Conservation (phyloP, 164 flowering plant species). For the Brasenia schreberi region DNA sequence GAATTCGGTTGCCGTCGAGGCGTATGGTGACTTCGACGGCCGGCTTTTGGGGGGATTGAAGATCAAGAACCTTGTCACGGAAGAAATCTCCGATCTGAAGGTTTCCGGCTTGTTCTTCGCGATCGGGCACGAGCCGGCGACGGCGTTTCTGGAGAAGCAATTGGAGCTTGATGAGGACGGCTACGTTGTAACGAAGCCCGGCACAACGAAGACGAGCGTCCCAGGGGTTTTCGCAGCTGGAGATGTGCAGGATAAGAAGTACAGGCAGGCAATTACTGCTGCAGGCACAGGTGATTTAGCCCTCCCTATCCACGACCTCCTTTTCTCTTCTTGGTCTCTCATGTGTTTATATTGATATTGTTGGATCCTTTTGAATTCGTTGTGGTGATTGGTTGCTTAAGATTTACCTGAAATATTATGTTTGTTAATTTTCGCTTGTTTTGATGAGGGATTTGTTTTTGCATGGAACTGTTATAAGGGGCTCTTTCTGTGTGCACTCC, state of each 20-base stretch:
- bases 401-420: too few species aligned
- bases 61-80: constrained; percentile 58
- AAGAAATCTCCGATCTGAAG: constrained; percentile 56
- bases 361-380: too few species aligned
- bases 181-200: constrained; percentile 72
- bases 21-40: constrained; percentile 38
- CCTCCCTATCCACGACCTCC: not conserved
- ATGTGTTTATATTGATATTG: not conserved
- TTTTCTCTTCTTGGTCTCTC: not conserved
- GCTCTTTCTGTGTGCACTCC: too few species aligned
- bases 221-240: constrained; percentile 95
- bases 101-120: constrained; percentile 89
- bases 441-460: too few species aligned
- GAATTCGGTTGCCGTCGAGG: constrained; percentile 72
- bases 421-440: too few species aligned
- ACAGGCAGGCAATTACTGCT: constrained; percentile 92
- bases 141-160: constrained; percentile 80
- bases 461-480: too few species aligned
- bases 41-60: constrained; percentile 58
- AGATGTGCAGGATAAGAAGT: constrained; percentile 98
- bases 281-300: constrained; percentile 77
- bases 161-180: constrained; percentile 75
- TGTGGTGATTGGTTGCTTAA: too few species aligned
- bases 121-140: constrained; percentile 96
- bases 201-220: constrained; percentile 71